phyloP scores from a whole-genome alignment of 495 filamentous ascomycete species.

The Ascodesmis nigricans region DNA sequence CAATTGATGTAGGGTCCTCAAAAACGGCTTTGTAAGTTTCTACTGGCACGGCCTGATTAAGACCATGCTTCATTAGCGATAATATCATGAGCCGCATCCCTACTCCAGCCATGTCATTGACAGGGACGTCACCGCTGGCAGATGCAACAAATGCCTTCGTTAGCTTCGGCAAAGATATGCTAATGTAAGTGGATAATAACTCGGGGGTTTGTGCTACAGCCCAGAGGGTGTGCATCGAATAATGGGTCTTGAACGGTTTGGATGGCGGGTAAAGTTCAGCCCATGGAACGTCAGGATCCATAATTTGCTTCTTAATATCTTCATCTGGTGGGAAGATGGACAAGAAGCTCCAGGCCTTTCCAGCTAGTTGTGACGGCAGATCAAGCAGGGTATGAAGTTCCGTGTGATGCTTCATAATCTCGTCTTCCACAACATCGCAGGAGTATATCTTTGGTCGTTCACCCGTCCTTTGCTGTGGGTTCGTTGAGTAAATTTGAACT shows the following conservation, averaged over 20 bases:
- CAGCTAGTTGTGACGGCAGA: conserved; percentile 49
- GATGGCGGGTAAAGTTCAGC: conserved; percentile 41
- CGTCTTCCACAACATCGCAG: conserved; percentile 38
- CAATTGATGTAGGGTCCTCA: too few species aligned
- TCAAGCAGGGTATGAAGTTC: conserved; percentile 63
- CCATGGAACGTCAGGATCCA: conserved; percentile 29
- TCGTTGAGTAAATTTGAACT: conserved; percentile 12
- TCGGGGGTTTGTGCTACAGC: too few species aligned
- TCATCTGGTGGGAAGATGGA: conserved; percentile 48
- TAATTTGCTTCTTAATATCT: conserved; percentile 35
- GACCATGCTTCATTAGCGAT: too few species aligned
- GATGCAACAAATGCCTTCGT: too few species aligned
- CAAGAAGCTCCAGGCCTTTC: conserved; percentile 56
- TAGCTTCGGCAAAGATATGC: too few species aligned
- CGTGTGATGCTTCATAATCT: conserved; percentile 67
- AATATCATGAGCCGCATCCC: too few species aligned
- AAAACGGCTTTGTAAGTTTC: too few species aligned
- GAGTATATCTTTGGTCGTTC: conserved; percentile 18
- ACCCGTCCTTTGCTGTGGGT: conserved; percentile 9
- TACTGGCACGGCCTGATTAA: too few species aligned
- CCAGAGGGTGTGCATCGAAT: conserved; percentile 44
- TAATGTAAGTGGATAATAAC: too few species aligned
- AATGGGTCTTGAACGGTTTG: conserved; percentile 51
- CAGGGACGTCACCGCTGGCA: too few species aligned
- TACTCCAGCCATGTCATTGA: too few species aligned